Conservation (phyloP, 2,329 filamentous ascomycete species). For the Annulohypoxylon truncatum region DNA sequence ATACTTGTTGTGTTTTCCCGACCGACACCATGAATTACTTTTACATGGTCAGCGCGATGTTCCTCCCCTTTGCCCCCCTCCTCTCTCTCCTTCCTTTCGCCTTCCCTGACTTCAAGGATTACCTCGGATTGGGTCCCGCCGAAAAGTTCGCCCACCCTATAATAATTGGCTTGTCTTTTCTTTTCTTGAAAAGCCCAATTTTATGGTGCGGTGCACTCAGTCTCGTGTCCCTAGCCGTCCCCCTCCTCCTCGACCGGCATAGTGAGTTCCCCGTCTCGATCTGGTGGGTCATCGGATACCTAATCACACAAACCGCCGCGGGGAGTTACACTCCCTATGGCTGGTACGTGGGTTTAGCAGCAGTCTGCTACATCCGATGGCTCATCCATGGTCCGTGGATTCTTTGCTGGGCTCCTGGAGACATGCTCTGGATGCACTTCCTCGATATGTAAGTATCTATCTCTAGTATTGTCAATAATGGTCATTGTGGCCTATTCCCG, state of each 20-base stretch:
- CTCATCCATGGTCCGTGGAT: conserved; percentile 1
- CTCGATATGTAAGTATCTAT: conserved; percentile 13
- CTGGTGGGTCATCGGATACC: neutral
- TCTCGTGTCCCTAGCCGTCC: neutral
- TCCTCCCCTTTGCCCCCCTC: neutral
- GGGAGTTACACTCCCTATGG: conserved; percentile 15
- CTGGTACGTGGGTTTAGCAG: conserved; percentile 19
- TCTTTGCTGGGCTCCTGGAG: neutral
- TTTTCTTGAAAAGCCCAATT: conserved; percentile 6
- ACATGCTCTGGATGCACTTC: neutral
- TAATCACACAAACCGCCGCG: conserved; percentile 15
- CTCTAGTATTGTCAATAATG: neutral
- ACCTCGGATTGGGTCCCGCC: neutral
- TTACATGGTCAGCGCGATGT: neutral
- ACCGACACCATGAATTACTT: neutral
- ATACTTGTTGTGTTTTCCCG: neutral
- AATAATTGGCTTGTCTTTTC: conserved; percentile 4
- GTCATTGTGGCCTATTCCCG: neutral
- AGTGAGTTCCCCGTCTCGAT: conserved; percentile 1
- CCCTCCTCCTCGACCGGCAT: neutral
- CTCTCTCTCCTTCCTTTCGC: neutral
- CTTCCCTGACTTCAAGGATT: neutral
- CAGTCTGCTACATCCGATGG: neutral
- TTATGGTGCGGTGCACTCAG: conserved; percentile 6
- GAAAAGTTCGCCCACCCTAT: neutral